Base-by-base conservation (phyloP, 2,329 filamentous ascomycete genomes). In the Colletotrichum zoysiae region DNA sequence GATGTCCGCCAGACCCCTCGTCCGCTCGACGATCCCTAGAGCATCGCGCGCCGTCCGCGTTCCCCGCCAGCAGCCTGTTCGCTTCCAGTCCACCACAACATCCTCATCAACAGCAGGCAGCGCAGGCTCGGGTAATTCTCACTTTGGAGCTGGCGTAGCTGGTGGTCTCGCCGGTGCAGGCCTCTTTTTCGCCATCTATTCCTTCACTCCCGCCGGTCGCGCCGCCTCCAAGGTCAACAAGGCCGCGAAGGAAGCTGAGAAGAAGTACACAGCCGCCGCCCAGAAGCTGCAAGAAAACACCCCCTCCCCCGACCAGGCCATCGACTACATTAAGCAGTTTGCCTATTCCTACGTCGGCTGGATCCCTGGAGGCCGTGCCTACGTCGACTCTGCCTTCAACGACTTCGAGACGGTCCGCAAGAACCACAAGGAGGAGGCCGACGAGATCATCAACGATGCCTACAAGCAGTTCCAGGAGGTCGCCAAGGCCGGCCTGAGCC, bases 371-470 rank as follows among this genome's bases (percentile, higher is more conserved):
- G 92, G 90, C 2, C 87, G 87, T 40, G 82, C 85, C 58, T 93
- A 92, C 76, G 88, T 95, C 59, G 91, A 95, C 77, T 81, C 85
- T 1, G 89, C 88, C 0, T 95, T 95, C 81, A 84, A 91, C 33
- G 92, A 94, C 75, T 84, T 93, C 55, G 92, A 94, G 60, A 88
- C 86, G 42, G 85, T 95, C 40, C 87, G 90, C 56, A 81, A 88
- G 74, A 91, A 91, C 77, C 91, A 94, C 79, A 85, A 87, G 57
- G 86, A 91, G 0, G 92, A 95, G 78, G 91, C 93, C 8, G 90
- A 94, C 76, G 81, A 89, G 76, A 89, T 94, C 56, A 84, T 94
- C 66, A 85, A 82, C 30, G 88, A 93, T 59, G 88, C 91, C 1
- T 94, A 94, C 79, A 84, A 85, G 38, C 88, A 93, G 76, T 85